Conservation (phyloP, 129 eudicot species). For the Lonicera japonica region DNA sequence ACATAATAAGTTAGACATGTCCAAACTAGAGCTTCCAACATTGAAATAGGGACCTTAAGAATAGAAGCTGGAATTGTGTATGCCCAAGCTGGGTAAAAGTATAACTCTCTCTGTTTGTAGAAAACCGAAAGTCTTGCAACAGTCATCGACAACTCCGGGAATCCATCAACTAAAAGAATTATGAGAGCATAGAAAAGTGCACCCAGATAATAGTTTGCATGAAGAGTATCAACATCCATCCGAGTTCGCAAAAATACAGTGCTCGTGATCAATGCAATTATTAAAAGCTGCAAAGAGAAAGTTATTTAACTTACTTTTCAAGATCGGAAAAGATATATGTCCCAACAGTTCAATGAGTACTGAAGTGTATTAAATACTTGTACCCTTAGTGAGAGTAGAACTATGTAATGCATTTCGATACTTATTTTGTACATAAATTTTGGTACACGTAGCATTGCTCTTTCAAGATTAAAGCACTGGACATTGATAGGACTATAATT, state of each 20-base stretch:
- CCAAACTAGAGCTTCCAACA: slow-evolving; percentile 35
- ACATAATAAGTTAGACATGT: slow-evolving; percentile 58
- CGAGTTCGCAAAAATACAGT: slow-evolving; percentile 68
- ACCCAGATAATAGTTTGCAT: slow-evolving; percentile 69
- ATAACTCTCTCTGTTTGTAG: slow-evolving; percentile 77
- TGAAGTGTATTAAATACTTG: no score
- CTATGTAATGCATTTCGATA: no score
- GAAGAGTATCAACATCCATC: slow-evolving; percentile 41
- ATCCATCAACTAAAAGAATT: slow-evolving; percentile 59
- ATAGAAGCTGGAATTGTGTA: slow-evolving; percentile 72
- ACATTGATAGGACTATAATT: no score
- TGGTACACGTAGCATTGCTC: no score
- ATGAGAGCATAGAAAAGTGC: slow-evolving; percentile 55
- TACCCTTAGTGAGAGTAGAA: no score
- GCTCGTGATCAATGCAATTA: slow-evolving; percentile 53
- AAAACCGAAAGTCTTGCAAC: slow-evolving; percentile 66
- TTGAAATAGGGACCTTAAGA: slow-evolving; percentile 57
- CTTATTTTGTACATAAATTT: no score
- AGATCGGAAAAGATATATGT: no score
- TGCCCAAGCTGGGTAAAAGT: slow-evolving; percentile 89
- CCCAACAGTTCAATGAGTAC: no score
- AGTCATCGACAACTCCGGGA: slow-evolving; percentile 66
- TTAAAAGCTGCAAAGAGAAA: slow-evolving; percentile 41
- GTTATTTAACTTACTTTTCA: no score
- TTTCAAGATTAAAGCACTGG: no score